Evolutionary conservation across 1,139 yeast species (phyloP), one percentile per base, ranked within the genome.

Genomic region (Diutina scorzettiae): DNA sequence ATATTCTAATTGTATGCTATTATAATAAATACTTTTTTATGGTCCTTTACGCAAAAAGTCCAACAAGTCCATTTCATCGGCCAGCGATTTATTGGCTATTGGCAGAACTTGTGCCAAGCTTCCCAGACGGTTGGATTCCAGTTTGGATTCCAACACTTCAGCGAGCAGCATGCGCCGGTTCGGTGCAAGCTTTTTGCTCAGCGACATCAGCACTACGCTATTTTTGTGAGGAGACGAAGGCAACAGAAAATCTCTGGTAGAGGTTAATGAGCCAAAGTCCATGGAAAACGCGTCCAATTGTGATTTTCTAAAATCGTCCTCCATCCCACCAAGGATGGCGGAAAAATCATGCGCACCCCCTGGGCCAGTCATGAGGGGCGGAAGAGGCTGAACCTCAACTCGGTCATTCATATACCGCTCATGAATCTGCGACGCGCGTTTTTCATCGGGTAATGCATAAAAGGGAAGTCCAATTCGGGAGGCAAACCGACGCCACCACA

Each of bases 41-140:
- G 76, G 75, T 2, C 74, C 76, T 32, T 56, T 58, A 25, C 62
- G 63, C 43, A 73, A 60, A 46, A 73, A 71, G 46, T 71, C 77
- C 48, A 71, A 42, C 45, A 73, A 63, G 50, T 72, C 78, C 60
- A 71, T 61, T 42, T 66, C 75, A 17, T 55, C 39, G 12, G 7
- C 39, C 27, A 21, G 27, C 8, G 28, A 7, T 12, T 34, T 23
- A 5, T 19, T 18, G 6, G 5, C 12, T 2, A n/a, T 11, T 14
- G 39, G 18, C 7, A 19, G 11, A 9, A 9, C 24, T 5, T 5
- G 7, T 6, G 27, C 19, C 6, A 11, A 3, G 16, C 39, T 23
- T 19, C 28, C 28, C 7, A 27, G 39, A 9, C 28, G 27, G 20
- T n/a, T 19, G 20, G 37, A 5, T 5, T 12, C 27, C 20, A n/a